Conservation (phyloP, 2,329 filamentous ascomycete genomes). For the Nannizziopsis barbatae region DNA sequence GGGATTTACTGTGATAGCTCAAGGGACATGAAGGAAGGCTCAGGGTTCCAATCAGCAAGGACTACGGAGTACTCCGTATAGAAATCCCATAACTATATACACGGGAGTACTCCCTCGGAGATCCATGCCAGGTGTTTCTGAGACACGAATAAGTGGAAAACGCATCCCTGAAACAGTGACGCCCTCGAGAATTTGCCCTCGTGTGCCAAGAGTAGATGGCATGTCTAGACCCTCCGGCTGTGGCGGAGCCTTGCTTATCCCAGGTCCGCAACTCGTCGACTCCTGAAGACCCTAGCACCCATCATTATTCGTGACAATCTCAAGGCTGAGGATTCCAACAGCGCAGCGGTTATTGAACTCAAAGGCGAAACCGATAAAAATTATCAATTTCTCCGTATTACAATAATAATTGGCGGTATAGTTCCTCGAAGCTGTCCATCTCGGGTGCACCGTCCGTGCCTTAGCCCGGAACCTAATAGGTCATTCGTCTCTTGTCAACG, state of each 20-base stretch:
- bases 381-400: background rate
- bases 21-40: no score
- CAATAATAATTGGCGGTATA: background rate
- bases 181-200: background rate
- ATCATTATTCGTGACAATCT: background rate
- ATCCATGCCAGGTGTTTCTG: no score
- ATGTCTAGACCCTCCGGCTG: constrained; percentile 8
- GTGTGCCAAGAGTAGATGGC: constrained; percentile 1
- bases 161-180: no score
- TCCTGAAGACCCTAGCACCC: background rate
- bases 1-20: no score
- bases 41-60: no score
- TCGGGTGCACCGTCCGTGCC: background rate
- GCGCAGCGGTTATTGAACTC: no score
- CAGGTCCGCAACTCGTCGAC: constrained; percentile 3
- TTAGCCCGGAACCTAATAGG: background rate
- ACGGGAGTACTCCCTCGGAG: no score
- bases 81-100: no score
- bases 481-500: background rate
- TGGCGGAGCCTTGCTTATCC: constrained; percentile 2
- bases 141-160: no score
- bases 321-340: background rate
- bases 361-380: background rate
- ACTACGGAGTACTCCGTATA: no score
- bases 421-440: background rate